Evolutionary conservation across 1,284 basidiomycete genomes (phyloP).

Genomic region (Fistulina hepatica): DNA sequence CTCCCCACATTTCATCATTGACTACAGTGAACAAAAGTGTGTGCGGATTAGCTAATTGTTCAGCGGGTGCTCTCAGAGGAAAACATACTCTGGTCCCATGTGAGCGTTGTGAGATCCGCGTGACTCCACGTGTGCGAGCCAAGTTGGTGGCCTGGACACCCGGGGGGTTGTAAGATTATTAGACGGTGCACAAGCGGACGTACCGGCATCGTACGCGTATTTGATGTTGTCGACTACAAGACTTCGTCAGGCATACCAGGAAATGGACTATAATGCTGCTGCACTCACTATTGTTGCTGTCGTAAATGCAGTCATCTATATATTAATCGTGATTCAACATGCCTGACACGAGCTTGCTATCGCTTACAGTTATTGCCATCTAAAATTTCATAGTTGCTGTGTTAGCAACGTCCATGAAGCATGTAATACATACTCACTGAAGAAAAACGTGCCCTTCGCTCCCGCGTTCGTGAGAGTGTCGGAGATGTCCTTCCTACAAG

Average conservation of each 20-base stretch:
- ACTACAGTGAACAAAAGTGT: conserved; percentile 16
- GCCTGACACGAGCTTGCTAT: background rate
- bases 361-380: conserved; percentile 30
- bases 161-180: no score
- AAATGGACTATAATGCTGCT: background rate
- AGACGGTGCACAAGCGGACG: no score
- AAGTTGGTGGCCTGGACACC: conserved; percentile 38
- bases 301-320: conserved; percentile 42
- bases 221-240: conserved; percentile 18
- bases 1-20: conserved; percentile 29
- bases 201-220: conserved; percentile 26
- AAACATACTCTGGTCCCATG: conserved; percentile 29
- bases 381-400: conserved; percentile 7
- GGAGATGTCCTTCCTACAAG: conserved; percentile 27
- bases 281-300: conserved; percentile 19
- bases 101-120: conserved; percentile 32
- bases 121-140: conserved; percentile 49
- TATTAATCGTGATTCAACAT: conserved; percentile 17
- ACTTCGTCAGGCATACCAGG: background rate
- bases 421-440: conserved; percentile 28
- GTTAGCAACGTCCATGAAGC: conserved; percentile 1
- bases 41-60: background rate
- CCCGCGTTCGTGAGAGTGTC: conserved; percentile 27
- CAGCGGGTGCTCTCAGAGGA: background rate
- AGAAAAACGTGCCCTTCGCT: conserved; percentile 44